A percentile compares a stretch with the other conserved stretches of the same genome.
phyloP scores from a whole-genome alignment of 2,329 filamentous ascomycete species.

The Sclerotinia glacialis region DNA sequence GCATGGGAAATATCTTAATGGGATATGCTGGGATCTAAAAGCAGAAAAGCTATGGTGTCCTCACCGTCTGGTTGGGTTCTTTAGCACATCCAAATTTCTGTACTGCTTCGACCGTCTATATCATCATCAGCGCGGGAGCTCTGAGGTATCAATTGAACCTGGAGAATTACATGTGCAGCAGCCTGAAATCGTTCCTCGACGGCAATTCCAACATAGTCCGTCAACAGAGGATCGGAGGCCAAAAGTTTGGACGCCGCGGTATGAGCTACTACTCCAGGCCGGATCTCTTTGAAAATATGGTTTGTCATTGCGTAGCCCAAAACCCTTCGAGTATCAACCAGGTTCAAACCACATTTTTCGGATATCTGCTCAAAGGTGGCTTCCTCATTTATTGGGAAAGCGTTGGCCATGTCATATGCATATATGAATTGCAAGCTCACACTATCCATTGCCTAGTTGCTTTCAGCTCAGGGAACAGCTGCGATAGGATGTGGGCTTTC shows the following conservation, averaged over 20 bases:
- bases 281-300: slow-evolving; percentile 53
- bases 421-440: slow-evolving; percentile 17
- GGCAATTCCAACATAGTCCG: slow-evolving; percentile 56
- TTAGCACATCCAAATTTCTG: slow-evolving; percentile 8
- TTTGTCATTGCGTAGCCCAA: slow-evolving; percentile 58
- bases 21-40: background rate
- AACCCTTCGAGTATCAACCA: slow-evolving; percentile 51
- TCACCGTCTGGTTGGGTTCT: slow-evolving; percentile 11
- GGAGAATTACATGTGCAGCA: slow-evolving; percentile 5
- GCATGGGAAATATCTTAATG: background rate
- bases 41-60: background rate
- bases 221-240: slow-evolving; percentile 47
- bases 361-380: slow-evolving; percentile 49
- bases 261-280: slow-evolving; percentile 52
- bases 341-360: slow-evolving; percentile 46
- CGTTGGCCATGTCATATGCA: slow-evolving; percentile 6
- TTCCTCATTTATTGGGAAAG: slow-evolving; percentile 8
- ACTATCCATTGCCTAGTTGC: background rate
- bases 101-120: slow-evolving; percentile 2
- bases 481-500: background rate
- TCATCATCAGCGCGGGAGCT: background rate
- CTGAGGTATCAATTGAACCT: background rate
- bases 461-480: background rate
- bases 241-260: slow-evolving; percentile 54
- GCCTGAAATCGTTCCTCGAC: slow-evolving; percentile 45